A percentile compares a stretch with the other conserved stretches of the same genome.
phyloP scores from a whole-genome alignment of 2,329 filamentous ascomycete species.

The Gnomoniopsis sp. region DNA sequence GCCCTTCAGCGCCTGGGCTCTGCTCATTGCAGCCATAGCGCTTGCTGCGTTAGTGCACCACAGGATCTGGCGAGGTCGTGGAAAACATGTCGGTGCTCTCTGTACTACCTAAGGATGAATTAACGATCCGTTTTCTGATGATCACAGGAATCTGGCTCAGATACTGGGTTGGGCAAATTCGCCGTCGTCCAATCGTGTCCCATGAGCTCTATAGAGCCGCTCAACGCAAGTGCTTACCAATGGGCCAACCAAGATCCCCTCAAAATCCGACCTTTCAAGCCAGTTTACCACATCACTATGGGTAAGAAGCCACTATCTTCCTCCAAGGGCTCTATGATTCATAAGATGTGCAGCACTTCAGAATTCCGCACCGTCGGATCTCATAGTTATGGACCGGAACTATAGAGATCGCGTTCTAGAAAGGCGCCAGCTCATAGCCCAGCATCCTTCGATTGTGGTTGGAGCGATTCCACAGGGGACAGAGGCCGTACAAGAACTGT shows the following conservation, averaged over 20 bases:
- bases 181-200: background rate
- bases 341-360: conserved; percentile 34
- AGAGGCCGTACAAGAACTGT: conserved; percentile 44
- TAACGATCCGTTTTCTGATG: no score
- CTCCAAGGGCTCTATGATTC: background rate
- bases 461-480: conserved; percentile 38
- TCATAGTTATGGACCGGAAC: conserved; percentile 50
- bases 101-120: no score
- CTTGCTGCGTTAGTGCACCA: background rate
- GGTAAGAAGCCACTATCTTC: conserved; percentile 28
- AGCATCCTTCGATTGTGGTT: conserved; percentile 37
- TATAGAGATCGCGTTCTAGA: conserved; percentile 43
- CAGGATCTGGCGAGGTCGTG: no score
- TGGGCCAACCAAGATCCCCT: conserved; percentile 36
- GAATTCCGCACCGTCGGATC: conserved; percentile 40
- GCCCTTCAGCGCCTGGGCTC: background rate
- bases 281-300: conserved; percentile 53
- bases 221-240: conserved; percentile 30
- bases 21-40: background rate
- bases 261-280: conserved; percentile 47
- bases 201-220: conserved; percentile 23
- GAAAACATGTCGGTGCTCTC: background rate
- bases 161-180: background rate
- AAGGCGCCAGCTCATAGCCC: conserved; percentile 35
- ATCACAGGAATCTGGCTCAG: background rate